Evolutionary conservation across 768 basidiomycete genomes (phyloP).

Genomic region (Pilatotrama ljubarskyi): DNA sequence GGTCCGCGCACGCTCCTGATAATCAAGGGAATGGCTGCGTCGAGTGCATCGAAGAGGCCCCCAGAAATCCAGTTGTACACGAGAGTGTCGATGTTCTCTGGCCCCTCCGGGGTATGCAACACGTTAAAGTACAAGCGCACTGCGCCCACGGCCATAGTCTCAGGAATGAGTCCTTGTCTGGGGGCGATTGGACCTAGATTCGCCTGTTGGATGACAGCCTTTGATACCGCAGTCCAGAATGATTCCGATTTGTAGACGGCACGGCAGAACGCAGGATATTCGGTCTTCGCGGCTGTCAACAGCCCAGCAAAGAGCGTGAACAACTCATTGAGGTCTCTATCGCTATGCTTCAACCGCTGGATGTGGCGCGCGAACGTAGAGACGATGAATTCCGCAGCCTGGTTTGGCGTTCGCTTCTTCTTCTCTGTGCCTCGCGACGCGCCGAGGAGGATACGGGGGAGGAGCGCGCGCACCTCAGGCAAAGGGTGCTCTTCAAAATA

Average conservation of each 20-base stretch:
- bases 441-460: slow-evolving; percentile 6
- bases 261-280: neutral
- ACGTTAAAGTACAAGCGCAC: neutral
- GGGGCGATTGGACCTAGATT: neutral
- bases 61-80: slow-evolving; percentile 1
- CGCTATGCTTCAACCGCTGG: neutral
- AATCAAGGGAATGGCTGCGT: neutral
- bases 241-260: neutral
- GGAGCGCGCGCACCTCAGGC: neutral
- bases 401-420: slow-evolving; percentile 10
- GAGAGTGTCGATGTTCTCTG: neutral
- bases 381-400: slow-evolving; percentile 5
- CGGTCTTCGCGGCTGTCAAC: neutral
- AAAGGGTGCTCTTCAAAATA: neutral
- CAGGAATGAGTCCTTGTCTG: neutral
- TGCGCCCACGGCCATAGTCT: neutral
- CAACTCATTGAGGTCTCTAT: neutral
- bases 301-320: neutral
- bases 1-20: neutral
- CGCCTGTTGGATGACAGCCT: neutral
- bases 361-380: neutral
- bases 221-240: neutral
- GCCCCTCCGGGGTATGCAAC: neutral
- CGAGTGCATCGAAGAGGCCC: neutral
- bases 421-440: neutral